phyloP scores from a whole-genome alignment of 2,329 filamentous ascomycete genomes.

The Penicillium sp. region DNA sequence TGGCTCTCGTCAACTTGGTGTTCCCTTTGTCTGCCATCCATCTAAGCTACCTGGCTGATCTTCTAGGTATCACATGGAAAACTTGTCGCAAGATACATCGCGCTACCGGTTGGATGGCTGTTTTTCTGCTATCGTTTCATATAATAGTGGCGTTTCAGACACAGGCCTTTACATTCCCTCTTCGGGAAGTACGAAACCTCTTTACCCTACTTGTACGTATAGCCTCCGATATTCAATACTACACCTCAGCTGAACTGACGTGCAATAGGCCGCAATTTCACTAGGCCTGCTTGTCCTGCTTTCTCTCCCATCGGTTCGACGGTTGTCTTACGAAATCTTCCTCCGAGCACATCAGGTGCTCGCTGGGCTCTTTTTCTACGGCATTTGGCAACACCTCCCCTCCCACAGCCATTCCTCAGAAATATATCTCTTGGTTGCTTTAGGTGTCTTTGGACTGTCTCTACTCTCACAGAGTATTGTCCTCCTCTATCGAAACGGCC shows the following conservation, averaged over 20 bases:
- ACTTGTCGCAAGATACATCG: slow-evolving; percentile 10
- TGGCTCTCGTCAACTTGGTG: slow-evolving; percentile 9
- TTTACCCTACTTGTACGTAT: slow-evolving; percentile 9
- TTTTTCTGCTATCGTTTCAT: slow-evolving; percentile 8
- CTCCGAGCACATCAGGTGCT: slow-evolving; percentile 2
- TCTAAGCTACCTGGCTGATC: slow-evolving; percentile 10
- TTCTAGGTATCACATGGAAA: slow-evolving; percentile 9
- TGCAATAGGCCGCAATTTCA: slow-evolving; percentile 4
- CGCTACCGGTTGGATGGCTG: slow-evolving; percentile 8
- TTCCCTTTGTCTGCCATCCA: slow-evolving; percentile 9
- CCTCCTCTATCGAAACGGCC: slow-evolving; percentile 1
- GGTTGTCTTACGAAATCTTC: slow-evolving; percentile 23
- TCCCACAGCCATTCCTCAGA: background rate
- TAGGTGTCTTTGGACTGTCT: slow-evolving; percentile 6
- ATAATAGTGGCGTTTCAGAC: slow-evolving; percentile 3
- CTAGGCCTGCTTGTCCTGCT: slow-evolving; percentile 5
- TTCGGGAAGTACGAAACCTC: slow-evolving; percentile 4
- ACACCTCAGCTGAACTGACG: slow-evolving; percentile 2
- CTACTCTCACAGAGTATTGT: slow-evolving; percentile 9
- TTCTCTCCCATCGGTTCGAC: slow-evolving; percentile 21
- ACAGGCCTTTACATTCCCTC: slow-evolving; percentile 6
- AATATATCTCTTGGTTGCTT: slow-evolving; percentile 2
- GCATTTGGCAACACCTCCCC: slow-evolving; percentile 1
- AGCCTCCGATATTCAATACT: slow-evolving; percentile 2
- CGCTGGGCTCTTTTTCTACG: background rate